Evolutionary conservation across 2,329 filamentous ascomycete genomes (phyloP), one percentile per base, ranked within the genome.

Genomic region (Fusarium euwallaceae): DNA sequence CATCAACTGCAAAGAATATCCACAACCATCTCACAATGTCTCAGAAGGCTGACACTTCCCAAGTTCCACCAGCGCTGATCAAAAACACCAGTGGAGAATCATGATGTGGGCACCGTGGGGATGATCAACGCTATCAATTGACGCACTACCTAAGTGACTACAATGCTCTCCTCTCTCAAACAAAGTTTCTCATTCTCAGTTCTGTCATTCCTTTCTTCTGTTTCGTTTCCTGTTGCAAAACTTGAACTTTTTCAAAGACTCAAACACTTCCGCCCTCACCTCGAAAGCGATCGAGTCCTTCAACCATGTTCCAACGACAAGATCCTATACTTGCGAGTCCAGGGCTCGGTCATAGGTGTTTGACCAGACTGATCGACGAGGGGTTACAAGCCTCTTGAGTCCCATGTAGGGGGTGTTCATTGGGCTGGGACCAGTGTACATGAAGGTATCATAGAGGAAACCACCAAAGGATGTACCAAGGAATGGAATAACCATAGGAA

Each of bases 401-500:
- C 92, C 92, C 78, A 93, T 80, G 82, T 86, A 91, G 0, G 91
- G 91, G 0, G 87, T 91, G 82, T 94, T 94, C 74, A 94, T 86
- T 1, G 92, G 92, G 74, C 88, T 92, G n/a, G 92, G 82, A 4
- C 92, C 92, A 0, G 91, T 93, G 79, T 91, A 95, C 43, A 95
- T 84, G 79, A 93, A 89, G 2, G 89, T 79, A 79, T 94, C 92
- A 78, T 94, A 93, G 27, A 93, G 75, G 79, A 91, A 90, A 3
- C 90, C 92, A 4, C 92, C 92, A 73, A 92, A 89, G 0, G 86
- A 81, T 75, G 87, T 89, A 6, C 92, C 93, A 11, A 88, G 80
- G 78, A 94, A 94, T 0, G 92, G 92, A 3, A 91, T 88, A 5
- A 95, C 89, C 86, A 95, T 92, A 0, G 93, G 93, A 22, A 94